phyloP scores from a whole-genome alignment of 768 basidiomycete genomes.

The Panus rudis region DNA sequence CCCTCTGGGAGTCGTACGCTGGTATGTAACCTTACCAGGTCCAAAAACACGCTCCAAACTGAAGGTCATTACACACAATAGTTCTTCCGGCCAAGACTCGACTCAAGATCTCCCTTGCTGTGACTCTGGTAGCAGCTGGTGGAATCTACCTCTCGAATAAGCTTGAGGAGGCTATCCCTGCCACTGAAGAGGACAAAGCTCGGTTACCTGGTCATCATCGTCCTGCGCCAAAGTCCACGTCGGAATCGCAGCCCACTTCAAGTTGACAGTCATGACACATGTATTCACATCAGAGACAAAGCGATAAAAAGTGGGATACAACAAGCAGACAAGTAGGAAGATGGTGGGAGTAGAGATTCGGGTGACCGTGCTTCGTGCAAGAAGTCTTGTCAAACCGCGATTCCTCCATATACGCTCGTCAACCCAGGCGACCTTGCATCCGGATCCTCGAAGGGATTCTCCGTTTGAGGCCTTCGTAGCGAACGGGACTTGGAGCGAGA shows the following conservation, averaged over 20 bases:
- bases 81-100: conserved; percentile 28
- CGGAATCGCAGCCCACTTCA: no score
- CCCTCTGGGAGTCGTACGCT: conserved; percentile 40
- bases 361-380: no score
- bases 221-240: no score
- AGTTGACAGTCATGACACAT: background rate
- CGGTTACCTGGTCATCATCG: no score
- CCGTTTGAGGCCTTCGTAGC: no score
- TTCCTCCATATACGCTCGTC: conserved; percentile 9
- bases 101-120: conserved; percentile 24
- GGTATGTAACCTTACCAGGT: conserved; percentile 19
- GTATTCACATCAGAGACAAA: background rate
- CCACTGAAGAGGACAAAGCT: conserved; percentile 1
- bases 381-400: no score
- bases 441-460: no score
- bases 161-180: conserved; percentile 20
- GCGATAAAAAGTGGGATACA: conserved; percentile 1
- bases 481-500: no score
- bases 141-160: conserved; percentile 25
- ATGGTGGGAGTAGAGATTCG: no score
- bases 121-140: conserved; percentile 23
- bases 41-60: background rate
- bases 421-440: conserved; percentile 4
- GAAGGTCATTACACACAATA: conserved; percentile 2
- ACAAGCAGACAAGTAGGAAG: conserved; percentile 1